Evolutionary conservation across 2,329 filamentous ascomycete species (phyloP).

Genomic region (Hymenoscyphus linearis): DNA sequence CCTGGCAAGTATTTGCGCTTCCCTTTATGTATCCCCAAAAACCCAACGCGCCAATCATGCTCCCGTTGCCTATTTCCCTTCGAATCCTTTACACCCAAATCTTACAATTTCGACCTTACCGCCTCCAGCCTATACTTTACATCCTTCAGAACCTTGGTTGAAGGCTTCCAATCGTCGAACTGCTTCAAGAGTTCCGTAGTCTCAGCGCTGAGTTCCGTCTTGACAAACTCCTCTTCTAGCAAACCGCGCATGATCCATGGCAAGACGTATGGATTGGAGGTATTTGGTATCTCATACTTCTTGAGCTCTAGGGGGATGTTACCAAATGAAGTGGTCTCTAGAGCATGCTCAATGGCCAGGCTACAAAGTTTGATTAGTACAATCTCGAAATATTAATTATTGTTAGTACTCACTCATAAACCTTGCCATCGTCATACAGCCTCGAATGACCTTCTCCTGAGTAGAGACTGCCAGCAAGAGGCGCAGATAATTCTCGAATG

Average conservation of each 20-base stretch:
- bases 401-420: conserved; percentile 62
- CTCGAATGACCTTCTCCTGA: conserved; percentile 89
- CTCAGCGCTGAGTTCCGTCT: conserved; percentile 71
- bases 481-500: conserved; percentile 80
- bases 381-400: not conserved
- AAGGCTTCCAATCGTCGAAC: conserved; percentile 92
- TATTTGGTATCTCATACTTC: conserved; percentile 44
- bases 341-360: conserved; percentile 65
- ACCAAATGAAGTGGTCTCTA: conserved; percentile 61
- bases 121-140: conserved; percentile 93
- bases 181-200: conserved; percentile 73
- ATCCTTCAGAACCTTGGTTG: conserved; percentile 86
- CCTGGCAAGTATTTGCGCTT: not conserved
- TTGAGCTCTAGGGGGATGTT: conserved; percentile 45
- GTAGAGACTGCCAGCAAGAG: conserved; percentile 86
- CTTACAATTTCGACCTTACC: conserved; percentile 70
- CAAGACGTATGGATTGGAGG: conserved; percentile 78
- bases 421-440: conserved; percentile 81
- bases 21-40: not conserved
- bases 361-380: conserved; percentile 30
- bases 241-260: conserved; percentile 95
- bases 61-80: no score
- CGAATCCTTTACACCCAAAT: no score
- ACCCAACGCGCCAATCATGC: not conserved
- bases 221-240: conserved; percentile 86